Base-by-base conservation (phyloP, 1,284 basidiomycete species). In the Pseudozyma pruni region DNA sequence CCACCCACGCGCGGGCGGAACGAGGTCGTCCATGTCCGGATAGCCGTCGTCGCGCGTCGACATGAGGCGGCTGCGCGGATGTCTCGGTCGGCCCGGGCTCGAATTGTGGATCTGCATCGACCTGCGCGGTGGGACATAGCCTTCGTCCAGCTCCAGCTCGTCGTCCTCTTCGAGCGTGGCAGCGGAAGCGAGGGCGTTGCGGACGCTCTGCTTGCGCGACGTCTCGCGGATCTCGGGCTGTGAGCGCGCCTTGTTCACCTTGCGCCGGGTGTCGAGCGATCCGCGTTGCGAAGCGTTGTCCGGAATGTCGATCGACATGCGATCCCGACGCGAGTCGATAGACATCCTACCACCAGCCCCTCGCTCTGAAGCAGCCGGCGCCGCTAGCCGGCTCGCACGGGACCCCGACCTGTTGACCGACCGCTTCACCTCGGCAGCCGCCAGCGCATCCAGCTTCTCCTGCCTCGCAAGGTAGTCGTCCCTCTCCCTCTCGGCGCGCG, bases 381-480 rank as follows among this genome's bases (percentile, higher is more conserved):
- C 53, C 8, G 63, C 56, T 8, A 67, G 50, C 7, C 44, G 57
- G 22, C 53, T 47, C 5, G 50, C 51, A 1, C 47, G 31, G 22
- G 50, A 46, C 23, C 54, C 46, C 19, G 59, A 47, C 6, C 48
- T 32, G 32, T 44, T 44, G 38, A 35, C 29, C 3, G 31, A 40
- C 32, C 56, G 51, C 17, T 47, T 33, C 6, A 32, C 40, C 4
- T 17, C 16, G 6, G 31, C 54, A 3, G 19, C 40, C 5, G 33
- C 50, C 32, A 40, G 34, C 23, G 42, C 54, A 38, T 54, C 51
- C 8, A 58, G 33, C 43, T 16, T 39, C 23, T 64, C 57, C 39
- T 66, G 58, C 14, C 69, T 35, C 6, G 62, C 62, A 8, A 58
- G 62, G 23, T 72, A 72, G 17, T 67, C 62, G 38, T 72, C 69